Conservation (phyloP, 192 early-diverging fungal genomes). For the Coemansia interrupta region DNA sequence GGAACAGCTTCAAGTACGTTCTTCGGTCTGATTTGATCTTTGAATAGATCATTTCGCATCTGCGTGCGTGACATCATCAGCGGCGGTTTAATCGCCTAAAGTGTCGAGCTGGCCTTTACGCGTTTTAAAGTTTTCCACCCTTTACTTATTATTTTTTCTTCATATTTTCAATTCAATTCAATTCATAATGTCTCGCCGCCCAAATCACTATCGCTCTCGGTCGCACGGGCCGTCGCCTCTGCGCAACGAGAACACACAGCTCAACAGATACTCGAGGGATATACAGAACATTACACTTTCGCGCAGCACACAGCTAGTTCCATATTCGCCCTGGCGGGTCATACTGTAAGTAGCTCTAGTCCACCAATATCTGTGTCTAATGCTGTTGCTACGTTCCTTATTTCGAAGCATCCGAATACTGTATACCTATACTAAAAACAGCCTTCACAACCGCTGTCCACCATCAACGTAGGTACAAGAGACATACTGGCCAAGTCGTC, state of each 20-base stretch:
- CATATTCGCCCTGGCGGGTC: conserved; percentile 48
- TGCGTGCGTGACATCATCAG: conserved; percentile 7
- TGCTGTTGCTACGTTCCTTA: too few species aligned
- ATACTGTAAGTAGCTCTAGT: conserved; percentile 33
- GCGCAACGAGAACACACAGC: background rate
- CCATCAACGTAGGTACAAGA: conserved; percentile 18
- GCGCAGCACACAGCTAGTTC: conserved; percentile 38
- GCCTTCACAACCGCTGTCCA: too few species aligned
- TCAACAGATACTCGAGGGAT: background rate
- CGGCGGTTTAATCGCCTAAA: background rate
- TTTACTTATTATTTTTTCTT: background rate
- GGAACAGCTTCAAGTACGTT: conserved; percentile 58
- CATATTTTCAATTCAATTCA: background rate
- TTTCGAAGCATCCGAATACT: too few species aligned
- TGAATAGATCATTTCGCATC: conserved; percentile 14
- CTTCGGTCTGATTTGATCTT: conserved; percentile 60
- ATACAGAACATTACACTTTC: background rate
- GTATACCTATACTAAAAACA: too few species aligned
- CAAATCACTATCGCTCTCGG: conserved; percentile 17
- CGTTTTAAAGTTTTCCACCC: background rate
- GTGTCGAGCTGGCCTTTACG: background rate
- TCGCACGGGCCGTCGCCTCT: conserved; percentile 19
- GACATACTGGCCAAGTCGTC: conserved; percentile 55
- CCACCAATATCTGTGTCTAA: too few species aligned
- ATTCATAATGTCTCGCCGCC: conserved; percentile 9